Base-by-base conservation (phyloP, 176 grass and related monocot species). In the Aegilops sharonensis region DNA sequence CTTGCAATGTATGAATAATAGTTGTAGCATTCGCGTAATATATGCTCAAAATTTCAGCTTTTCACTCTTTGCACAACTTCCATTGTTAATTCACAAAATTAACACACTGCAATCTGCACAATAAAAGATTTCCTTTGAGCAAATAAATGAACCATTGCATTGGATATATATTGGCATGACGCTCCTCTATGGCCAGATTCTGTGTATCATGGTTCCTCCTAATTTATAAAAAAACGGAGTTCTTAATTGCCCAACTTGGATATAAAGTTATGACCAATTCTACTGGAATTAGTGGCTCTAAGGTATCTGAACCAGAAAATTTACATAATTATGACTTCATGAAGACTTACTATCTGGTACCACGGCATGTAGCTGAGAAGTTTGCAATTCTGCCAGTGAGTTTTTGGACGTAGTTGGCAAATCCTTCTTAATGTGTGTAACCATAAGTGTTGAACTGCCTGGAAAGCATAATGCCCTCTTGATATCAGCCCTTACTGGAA, bases 391-490 rank as follows among this genome's bases (percentile, higher is more conserved):
- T 56, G 75, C 34, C 36, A 64, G 21, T 79, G 74, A 78, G 34
- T 24, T 43, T 43, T 84, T 85, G 70, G 63, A 81, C 18, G 3
- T 62, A 77, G 34, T 80, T 83, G 78, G 43, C 54, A 89, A 74
- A 18, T 80, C 87, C 70, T 83, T 94, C 71, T 87, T 95, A 71
- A 90, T 81, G 71, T 95, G 91, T 88, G 95, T 64, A 60, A 95
- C 89, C 95, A 93, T 90, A 64, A 95, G 91, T 54, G 78, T 97
- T 78, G 95, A 94, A 88, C 87, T 89, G 47, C 95, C 91, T 68
- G 95, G 95, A 91, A 93, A 93, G 88, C 92, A 97, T 79, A 97
- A 84, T 71, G 89, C 84, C 77, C 77, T 93, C 78, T 85, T 97
- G 87, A 97, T 88, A 76, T 93, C 87, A 79, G 92, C 91, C 87